Evolutionary conservation across 2,329 filamentous ascomycete genomes (phyloP).

Genomic region (Eutypella sp.): DNA sequence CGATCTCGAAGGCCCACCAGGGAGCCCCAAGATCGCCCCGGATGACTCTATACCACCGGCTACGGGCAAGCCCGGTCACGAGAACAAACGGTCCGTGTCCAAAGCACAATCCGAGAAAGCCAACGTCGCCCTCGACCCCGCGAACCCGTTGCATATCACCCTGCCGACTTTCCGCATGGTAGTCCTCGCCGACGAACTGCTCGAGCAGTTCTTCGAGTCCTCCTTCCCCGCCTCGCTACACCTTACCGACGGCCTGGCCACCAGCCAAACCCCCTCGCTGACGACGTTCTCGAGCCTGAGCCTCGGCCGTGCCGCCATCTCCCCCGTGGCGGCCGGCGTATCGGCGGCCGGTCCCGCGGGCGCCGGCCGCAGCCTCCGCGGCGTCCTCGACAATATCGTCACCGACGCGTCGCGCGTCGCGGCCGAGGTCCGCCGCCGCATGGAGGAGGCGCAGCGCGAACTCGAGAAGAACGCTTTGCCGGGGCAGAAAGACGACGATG

Average conservation of each 20-base stretch:
- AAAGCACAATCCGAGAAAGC: conserved; percentile 70
- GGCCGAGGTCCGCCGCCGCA: conserved; percentile 81
- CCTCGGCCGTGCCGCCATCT: conserved; percentile 42
- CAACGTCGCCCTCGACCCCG: conserved; percentile 86
- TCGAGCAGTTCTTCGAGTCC: conserved; percentile 96
- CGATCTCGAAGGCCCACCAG: conserved; percentile 46
- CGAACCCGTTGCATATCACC: conserved; percentile 91
- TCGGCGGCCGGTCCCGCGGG: conserved; percentile 37
- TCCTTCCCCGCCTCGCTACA: conserved; percentile 93
- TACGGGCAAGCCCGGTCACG: conserved; percentile 21
- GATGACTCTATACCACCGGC: conserved; percentile 34
- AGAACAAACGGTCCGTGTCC: conserved; percentile 38
- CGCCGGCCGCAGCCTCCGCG: conserved; percentile 70
- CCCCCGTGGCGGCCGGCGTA: conserved; percentile 33
- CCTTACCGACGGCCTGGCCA: conserved; percentile 61
- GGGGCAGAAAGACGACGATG: conserved; percentile 60
- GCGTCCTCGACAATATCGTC: conserved; percentile 95
- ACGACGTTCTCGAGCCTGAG: conserved; percentile 76
- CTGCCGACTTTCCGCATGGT: conserved; percentile 98
- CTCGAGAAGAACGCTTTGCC: conserved; percentile 76
- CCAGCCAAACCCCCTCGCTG: conserved; percentile 59
- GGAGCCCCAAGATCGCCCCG: conserved; percentile 35
- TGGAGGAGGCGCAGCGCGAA: conserved; percentile 94
- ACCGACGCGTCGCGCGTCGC: conserved; percentile 96
- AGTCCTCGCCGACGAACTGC: conserved; percentile 86